Evolutionary conservation across 164 flowering plant genomes (phyloP), one percentile per base, ranked within the genome.

Genomic region (Houttuynia cordata): DNA sequence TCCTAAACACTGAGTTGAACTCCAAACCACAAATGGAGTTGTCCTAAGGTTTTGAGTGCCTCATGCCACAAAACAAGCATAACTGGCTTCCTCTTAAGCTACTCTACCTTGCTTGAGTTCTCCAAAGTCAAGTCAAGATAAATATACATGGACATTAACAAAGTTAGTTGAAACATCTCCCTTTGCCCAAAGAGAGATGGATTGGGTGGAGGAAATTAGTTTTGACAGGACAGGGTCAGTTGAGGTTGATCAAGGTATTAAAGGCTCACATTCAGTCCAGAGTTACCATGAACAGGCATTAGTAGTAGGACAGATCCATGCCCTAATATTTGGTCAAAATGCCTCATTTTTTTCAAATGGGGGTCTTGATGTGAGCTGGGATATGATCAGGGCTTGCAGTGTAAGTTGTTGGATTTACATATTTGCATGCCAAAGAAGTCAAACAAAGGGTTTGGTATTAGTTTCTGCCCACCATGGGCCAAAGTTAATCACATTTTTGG

Each of bases 51-150:
- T 63, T 24, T 53, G 20, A 55, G 52, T 53, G 50, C 54, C 62
- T 47, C 61, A 61, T 67, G 64, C 70, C 61, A 67, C 57, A 67
- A 67, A 67, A 67, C 60, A 61, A 67, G 59, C 51, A 61, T 53
- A 15, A 39, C 17, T 56, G 20, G 60, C 37, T 54, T 39, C 57
- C 62, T 20, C 52, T 51, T 41, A 15, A 41, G 19, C 51, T 60
- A 53, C 24, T 40, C 54, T 19, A 66, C 20, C 60, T 58, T 51
- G 64, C 64, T 61, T 52, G 59, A 61, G 47, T 63, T 61, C 49
- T 62, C 70, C 37, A 49, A 56, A 61, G 64, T 34, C 55, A 52
- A 61, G 64, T 65, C 47, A 55, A 24, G 30, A 45, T 61, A 37
- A 45, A 21, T 53, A 22, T 56, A 53, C 52, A 67, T 24, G 34